These are phyloP conservation scores for Kitagawia praeruptora DNA, from an alignment of 129 eudicot genomes.

Conservation along the genomic window DNA sequence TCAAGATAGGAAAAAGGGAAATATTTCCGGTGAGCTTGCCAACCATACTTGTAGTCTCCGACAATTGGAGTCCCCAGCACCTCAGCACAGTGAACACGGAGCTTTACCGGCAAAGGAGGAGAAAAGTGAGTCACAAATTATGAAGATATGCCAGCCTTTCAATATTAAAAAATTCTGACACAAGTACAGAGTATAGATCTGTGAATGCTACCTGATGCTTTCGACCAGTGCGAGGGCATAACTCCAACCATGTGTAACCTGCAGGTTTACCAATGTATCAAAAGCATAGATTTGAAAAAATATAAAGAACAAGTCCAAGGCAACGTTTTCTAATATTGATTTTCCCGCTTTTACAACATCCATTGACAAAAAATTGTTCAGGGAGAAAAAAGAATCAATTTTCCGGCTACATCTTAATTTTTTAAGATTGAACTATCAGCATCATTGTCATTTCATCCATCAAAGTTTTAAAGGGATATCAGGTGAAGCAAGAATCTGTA, in stretches of 20 bases:
- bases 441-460: neutral
- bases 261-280: conserved; percentile 23
- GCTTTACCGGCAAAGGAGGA: conserved; percentile 24
- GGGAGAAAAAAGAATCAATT: neutral
- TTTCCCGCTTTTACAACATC: neutral
- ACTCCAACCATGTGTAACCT: conserved; percentile 94
- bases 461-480: neutral
- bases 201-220: conserved; percentile 69
- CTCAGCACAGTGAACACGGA: conserved; percentile 95
- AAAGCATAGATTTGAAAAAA: neutral
- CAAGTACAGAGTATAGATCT: neutral
- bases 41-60: conserved; percentile 95
- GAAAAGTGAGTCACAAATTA: conserved; percentile 4
- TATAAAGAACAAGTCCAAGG: neutral
- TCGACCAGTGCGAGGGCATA: conserved; percentile 92
- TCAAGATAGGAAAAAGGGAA: conserved; percentile 20
- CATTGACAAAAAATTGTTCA: neutral
- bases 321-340: neutral
- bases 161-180: neutral
- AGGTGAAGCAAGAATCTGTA: neutral
- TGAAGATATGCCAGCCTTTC: neutral
- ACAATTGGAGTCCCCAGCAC: conserved; percentile 97
- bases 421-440: neutral
- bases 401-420: neutral
- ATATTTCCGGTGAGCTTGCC: conserved; percentile 88